These are phyloP conservation scores for Medicago truncatula DNA, from an alignment of 306 rosid species.

Conservation along the genomic window DNA sequence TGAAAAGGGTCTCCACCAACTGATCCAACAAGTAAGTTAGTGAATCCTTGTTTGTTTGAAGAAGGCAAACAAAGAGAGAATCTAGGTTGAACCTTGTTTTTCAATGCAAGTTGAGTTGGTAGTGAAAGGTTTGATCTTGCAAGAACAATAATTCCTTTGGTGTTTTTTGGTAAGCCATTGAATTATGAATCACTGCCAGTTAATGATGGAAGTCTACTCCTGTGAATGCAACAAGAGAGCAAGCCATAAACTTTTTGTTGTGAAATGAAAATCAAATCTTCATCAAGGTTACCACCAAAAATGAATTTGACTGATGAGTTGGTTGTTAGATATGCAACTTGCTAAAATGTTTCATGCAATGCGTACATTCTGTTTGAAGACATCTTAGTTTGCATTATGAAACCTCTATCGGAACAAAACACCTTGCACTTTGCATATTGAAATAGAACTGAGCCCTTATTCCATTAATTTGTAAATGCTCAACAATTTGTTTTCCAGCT, in stretches of 20 bases:
- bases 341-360: neutral
- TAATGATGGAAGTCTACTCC: slow-evolving; percentile 9
- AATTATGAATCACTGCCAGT: slow-evolving; percentile 1
- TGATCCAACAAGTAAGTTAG: slow-evolving; percentile 35
- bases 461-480: neutral
- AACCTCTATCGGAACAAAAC: neutral
- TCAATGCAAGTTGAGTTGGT: slow-evolving; percentile 9
- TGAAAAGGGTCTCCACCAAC: neutral
- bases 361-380: neutral
- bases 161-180: slow-evolving; percentile 38
- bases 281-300: slow-evolving; percentile 15
- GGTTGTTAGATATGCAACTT: neutral
- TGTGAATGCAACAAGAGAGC: slow-evolving; percentile 26
- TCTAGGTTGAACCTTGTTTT: neutral
- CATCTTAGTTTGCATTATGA: neutral
- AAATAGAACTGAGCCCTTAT: neutral
- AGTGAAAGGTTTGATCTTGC: slow-evolving; percentile 16
- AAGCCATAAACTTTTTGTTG: slow-evolving; percentile 15
- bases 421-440: neutral
- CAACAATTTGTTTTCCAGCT: neutral
- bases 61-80: slow-evolving; percentile 27
- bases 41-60: slow-evolving; percentile 21
- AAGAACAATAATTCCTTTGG: slow-evolving; percentile 25
- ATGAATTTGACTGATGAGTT: slow-evolving; percentile 20
- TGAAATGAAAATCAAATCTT: slow-evolving; percentile 32